Conservation (phyloP, 1,139 yeast species). For the Yamadazyma taylorii region DNA sequence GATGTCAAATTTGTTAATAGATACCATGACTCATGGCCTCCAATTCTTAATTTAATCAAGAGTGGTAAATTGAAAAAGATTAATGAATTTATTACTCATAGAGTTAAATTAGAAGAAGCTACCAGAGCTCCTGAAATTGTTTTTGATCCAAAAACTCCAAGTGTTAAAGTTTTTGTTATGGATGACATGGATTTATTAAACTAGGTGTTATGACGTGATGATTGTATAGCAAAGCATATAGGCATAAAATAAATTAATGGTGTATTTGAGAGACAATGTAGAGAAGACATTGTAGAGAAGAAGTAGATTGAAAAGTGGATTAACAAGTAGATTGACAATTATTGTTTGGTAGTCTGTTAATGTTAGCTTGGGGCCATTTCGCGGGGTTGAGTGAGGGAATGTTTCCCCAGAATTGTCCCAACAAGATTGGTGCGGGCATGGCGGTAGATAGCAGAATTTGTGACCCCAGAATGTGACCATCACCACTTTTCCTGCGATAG, state of each 20-base stretch:
- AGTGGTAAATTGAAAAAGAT: slow-evolving; percentile 20
- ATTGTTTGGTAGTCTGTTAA: no score
- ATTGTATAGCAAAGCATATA: slow-evolving; percentile 1
- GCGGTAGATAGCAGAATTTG: no score
- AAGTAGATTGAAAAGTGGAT: no score
- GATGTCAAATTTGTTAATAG: slow-evolving; percentile 61
- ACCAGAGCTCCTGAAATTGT: slow-evolving; percentile 67
- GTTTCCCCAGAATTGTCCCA: no score
- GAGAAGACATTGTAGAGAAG: no score
- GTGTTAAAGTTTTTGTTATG: slow-evolving; percentile 20
- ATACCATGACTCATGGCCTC: slow-evolving; percentile 57
- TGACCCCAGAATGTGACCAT: no score
- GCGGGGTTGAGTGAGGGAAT: no score
- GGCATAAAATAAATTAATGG: background rate
- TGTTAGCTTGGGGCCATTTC: no score
- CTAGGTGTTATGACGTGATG: slow-evolving; percentile 4
- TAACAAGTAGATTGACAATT: no score
- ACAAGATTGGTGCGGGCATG: no score
- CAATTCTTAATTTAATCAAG: slow-evolving; percentile 45
- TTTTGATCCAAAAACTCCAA: slow-evolving; percentile 19
- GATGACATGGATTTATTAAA: slow-evolving; percentile 18
- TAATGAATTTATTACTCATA: slow-evolving; percentile 64
- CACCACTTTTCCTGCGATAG: no score
- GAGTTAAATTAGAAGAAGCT: slow-evolving; percentile 72
- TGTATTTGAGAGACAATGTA: background rate